A percentile compares a stretch with the other conserved stretches of the same genome.
Evolutionary conservation across 805 yeast genomes (phyloP).

Genomic region (Candida nitratophila): DNA sequence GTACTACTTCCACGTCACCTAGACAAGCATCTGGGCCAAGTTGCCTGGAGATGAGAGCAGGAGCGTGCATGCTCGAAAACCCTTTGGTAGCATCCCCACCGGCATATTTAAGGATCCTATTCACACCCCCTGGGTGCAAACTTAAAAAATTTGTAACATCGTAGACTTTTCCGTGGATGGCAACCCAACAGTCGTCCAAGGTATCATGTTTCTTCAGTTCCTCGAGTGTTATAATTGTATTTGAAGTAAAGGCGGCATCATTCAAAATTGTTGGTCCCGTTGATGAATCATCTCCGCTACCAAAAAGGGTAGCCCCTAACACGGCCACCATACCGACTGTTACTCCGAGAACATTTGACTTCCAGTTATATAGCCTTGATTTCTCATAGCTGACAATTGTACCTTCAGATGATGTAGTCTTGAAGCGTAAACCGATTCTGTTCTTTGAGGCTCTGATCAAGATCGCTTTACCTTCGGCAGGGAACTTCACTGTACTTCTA

Average conservation of each 20-base stretch:
- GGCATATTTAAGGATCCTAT: conserved; percentile 36
- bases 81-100: conserved; percentile 42
- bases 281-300: too few relatives aligned
- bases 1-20: conserved; percentile 11
- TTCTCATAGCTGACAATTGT: too few relatives aligned
- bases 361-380: too few relatives aligned
- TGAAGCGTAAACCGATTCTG: too few relatives aligned
- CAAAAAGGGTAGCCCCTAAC: too few relatives aligned
- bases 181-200: conserved; percentile 74
- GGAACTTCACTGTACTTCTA: too few relatives aligned
- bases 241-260: background rate
- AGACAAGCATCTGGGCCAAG: conserved; percentile 16
- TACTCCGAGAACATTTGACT: too few relatives aligned
- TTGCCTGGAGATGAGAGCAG: conserved; percentile 6
- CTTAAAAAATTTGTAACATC: conserved; percentile 57
- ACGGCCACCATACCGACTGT: too few relatives aligned
- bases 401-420: too few relatives aligned
- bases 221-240: conserved; percentile 1
- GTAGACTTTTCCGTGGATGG: conserved; percentile 71
- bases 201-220: conserved; percentile 48
- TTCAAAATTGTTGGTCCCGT: too few relatives aligned
- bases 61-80: conserved; percentile 21
- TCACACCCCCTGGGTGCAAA: conserved; percentile 47
- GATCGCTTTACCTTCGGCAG: too few relatives aligned
- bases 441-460: too few relatives aligned